A percentile compares a stretch with the other conserved stretches of the same genome.
These are phyloP conservation scores for Xanthoconium separans DNA, from an alignment of 1,284 basidiomycete genomes.

Conservation along the genomic window DNA sequence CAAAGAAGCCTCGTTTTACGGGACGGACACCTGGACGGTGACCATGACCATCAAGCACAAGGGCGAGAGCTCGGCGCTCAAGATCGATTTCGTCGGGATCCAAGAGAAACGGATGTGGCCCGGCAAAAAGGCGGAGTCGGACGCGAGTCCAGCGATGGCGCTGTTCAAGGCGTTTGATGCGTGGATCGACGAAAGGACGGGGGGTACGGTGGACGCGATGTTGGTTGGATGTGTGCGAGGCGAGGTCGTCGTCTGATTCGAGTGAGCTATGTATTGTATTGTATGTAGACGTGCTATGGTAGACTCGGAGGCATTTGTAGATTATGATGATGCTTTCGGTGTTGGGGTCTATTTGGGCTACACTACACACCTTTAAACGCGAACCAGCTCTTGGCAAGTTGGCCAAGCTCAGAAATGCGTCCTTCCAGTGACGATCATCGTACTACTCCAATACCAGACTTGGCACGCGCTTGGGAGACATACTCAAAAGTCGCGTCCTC, in stretches of 20 bases:
- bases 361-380: neutral
- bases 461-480: conserved; percentile 24
- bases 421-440: too few relatives aligned
- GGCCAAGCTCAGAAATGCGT: conserved; percentile 8
- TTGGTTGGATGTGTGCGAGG: conserved; percentile 71
- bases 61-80: conserved; percentile 25
- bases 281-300: too few relatives aligned
- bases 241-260: conserved; percentile 41
- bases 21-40: conserved; percentile 69
- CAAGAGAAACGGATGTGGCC: conserved; percentile 81
- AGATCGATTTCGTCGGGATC: conserved; percentile 68
- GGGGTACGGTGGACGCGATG: conserved; percentile 61
- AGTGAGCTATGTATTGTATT: neutral
- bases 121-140: conserved; percentile 55
- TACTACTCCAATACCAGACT: conserved; percentile 18
- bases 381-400: neutral
- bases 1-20: conserved; percentile 87
- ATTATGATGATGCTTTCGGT: neutral
- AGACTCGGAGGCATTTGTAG: neutral
- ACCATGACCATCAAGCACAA: conserved; percentile 67
- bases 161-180: conserved; percentile 65
- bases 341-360: neutral
- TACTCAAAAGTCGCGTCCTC: conserved; percentile 6
- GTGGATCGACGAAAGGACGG: conserved; percentile 61
- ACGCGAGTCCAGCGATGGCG: conserved; percentile 59